phyloP scores from a whole-genome alignment of 2,329 filamentous ascomycete genomes.

The Talaromyces sp. region DNA sequence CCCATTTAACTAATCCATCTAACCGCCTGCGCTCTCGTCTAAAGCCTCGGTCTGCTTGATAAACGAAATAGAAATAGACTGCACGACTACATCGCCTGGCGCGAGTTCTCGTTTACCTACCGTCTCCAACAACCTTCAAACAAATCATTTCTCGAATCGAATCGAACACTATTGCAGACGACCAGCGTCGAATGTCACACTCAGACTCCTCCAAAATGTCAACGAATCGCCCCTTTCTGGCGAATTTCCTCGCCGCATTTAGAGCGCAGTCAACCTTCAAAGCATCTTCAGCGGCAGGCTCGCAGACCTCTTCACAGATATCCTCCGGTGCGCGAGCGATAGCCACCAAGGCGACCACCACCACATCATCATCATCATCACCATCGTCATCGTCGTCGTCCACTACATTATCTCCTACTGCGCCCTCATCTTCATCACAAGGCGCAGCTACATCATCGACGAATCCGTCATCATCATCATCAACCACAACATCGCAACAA shows the following conservation, averaged over 20 bases:
- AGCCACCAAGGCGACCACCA: conserved; percentile 39
- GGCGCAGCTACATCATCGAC: conserved; percentile 8
- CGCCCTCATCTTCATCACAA: not conserved
- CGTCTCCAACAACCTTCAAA: not conserved
- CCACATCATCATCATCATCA: conserved; percentile 18
- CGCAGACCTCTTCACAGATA: conserved; percentile 36
- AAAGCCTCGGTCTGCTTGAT: not conserved
- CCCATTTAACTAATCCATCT: not conserved
- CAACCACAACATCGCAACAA: conserved; percentile 13
- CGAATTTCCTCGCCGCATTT: conserved; percentile 64
- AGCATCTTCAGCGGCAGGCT: conserved; percentile 38
- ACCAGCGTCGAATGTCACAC: conserved; percentile 5
- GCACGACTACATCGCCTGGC: not conserved
- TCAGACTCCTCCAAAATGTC: conserved; percentile 45
- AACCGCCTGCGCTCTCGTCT: not conserved
- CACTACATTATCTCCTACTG: conserved; percentile 34
- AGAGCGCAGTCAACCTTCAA: conserved; percentile 60
- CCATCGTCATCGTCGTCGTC: conserved; percentile 21
- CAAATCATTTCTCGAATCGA: too few relatives aligned
- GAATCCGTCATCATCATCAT: conserved; percentile 14
- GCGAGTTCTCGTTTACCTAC: not conserved
- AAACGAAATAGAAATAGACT: not conserved
- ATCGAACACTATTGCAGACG: not conserved
- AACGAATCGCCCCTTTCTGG: conserved; percentile 61
- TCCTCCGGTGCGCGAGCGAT: conserved; percentile 42